These are phyloP conservation scores for Aegilops longissima DNA, from an alignment of 176 grass and related monocot species.

Conservation along the genomic window DNA sequence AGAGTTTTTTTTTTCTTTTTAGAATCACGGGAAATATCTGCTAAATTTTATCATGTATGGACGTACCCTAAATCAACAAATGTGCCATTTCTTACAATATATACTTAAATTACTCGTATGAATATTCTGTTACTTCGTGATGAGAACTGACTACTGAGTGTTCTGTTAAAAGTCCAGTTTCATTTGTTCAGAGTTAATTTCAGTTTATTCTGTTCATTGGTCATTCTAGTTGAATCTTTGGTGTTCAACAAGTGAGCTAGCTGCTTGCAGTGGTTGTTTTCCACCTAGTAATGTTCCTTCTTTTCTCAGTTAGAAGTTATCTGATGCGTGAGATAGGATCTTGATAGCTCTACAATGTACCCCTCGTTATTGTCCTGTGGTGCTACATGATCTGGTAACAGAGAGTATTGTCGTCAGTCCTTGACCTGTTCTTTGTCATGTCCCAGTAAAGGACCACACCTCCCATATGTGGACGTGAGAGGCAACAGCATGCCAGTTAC, in stretches of 20 bases:
- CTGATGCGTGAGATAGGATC: background rate
- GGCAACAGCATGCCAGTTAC: background rate
- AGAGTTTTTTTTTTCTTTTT: background rate
- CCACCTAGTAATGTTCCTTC: background rate
- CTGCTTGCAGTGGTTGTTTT: background rate
- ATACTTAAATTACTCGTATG: background rate
- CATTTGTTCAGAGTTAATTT: background rate
- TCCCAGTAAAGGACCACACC: background rate
- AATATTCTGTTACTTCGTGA: background rate
- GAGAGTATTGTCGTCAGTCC: background rate
- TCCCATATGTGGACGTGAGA: background rate
- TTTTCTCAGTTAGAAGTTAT: background rate
- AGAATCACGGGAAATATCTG: background rate
- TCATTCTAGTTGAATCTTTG: constrained; percentile 3
- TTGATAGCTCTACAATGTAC: background rate
- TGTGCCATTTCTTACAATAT: background rate
- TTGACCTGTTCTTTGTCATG: background rate
- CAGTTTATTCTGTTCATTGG: background rate
- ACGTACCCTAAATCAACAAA: background rate
- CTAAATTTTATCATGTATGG: background rate
- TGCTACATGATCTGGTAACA: constrained; percentile 11
- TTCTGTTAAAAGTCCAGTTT: background rate
- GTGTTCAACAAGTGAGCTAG: background rate
- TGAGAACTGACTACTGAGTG: background rate
- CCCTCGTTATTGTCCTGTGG: background rate